Percentiles rank a stretch among this genome's conserved stretches.
phyloP scores from a whole-genome alignment of 768 basidiomycete genomes.

The Leccinellum rugosiceps region DNA sequence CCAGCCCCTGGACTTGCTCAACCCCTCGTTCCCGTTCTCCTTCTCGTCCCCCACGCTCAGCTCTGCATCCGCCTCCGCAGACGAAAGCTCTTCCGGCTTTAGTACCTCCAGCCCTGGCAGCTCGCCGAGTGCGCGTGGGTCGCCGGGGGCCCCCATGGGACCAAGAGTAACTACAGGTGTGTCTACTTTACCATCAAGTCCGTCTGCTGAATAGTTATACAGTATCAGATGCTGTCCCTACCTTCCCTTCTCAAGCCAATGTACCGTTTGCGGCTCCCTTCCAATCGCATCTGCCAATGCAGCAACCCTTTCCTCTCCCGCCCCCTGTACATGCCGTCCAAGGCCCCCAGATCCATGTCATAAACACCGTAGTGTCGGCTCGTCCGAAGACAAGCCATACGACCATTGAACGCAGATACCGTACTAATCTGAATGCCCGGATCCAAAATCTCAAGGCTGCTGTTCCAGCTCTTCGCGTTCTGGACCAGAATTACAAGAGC shows the following conservation, averaged over 20 bases:
- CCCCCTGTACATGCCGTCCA: constrained; percentile 24
- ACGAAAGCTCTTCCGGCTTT: constrained; percentile 23
- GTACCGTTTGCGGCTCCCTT: constrained; percentile 30
- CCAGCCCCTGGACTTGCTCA: constrained; percentile 30
- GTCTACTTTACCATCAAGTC: background rate
- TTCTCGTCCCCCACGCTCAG: constrained; percentile 38
- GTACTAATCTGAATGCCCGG: constrained; percentile 84
- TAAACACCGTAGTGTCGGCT: constrained; percentile 13
- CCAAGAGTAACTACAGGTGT: constrained; percentile 22
- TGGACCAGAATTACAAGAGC: constrained; percentile 51
- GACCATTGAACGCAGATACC: constrained; percentile 84
- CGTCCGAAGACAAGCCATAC: constrained; percentile 80
- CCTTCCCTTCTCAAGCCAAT: constrained; percentile 16
- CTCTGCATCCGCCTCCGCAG: constrained; percentile 31
- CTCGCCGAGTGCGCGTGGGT: constrained; percentile 27
- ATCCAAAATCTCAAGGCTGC: constrained; percentile 78
- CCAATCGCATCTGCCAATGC: constrained; percentile 31
- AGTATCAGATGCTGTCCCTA: constrained; percentile 22
- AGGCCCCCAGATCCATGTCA: constrained; percentile 23
- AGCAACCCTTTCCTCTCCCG: constrained; percentile 31
- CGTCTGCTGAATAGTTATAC: constrained; percentile 2
- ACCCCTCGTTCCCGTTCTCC: constrained; percentile 38
- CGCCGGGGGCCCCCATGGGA: constrained; percentile 29
- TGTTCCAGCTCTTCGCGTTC: constrained; percentile 78
- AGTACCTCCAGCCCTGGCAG: constrained; percentile 26